Base-by-base conservation (phyloP, 1,139 yeast genomes). In the Suhomyces panamericanus region DNA sequence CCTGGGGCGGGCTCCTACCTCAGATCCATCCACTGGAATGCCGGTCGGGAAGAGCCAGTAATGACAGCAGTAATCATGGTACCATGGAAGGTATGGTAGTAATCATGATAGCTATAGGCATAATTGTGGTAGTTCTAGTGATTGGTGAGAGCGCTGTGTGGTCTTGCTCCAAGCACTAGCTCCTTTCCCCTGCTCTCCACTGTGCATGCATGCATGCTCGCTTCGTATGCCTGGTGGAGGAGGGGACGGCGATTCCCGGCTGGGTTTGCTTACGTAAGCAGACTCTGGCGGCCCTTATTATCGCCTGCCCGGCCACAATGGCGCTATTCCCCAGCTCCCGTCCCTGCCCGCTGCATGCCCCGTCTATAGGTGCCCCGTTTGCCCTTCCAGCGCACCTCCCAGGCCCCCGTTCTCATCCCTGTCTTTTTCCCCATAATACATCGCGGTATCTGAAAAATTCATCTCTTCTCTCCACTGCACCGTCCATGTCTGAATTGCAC, bases 401-500 rank as follows among this genome's bases (percentile, higher is more conserved):
- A 8, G 2, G n/a, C 6, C 6, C 6, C 29, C 11, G 13, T 26
- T n/a, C 4, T n/a, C 4, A n/a, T 12, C 12, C n/a, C 29, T 10
- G n/a, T 26, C 6, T 10, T 26, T 10, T 26, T 10, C 29, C 29
- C 29, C 29, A 10, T 12, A 26, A 12, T 12, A 27, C 46, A 39
- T 39, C 46, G 42, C 41, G 39, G 31, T 26, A 24, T 13, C 39
- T 29, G 38, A 42, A 37, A 39, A 36, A 27, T 35, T 39, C 39
- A 30, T 16, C 39, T 13, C 15, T 17, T 24, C 12, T 38, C 22
- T 12, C 12, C 20, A n/a, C 11, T 20, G 24, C 14, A 15, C 33
- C 7, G 20, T 24, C 34, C 37, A 85, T 85, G 91, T 78, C 87
- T 17, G 88, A 82, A 43, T 63, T 88, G 34, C 95, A 87, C 60